These are phyloP conservation scores for Paracamarosporium sp. DNA, from an alignment of 2,329 filamentous ascomycete species.

Conservation along the genomic window DNA sequence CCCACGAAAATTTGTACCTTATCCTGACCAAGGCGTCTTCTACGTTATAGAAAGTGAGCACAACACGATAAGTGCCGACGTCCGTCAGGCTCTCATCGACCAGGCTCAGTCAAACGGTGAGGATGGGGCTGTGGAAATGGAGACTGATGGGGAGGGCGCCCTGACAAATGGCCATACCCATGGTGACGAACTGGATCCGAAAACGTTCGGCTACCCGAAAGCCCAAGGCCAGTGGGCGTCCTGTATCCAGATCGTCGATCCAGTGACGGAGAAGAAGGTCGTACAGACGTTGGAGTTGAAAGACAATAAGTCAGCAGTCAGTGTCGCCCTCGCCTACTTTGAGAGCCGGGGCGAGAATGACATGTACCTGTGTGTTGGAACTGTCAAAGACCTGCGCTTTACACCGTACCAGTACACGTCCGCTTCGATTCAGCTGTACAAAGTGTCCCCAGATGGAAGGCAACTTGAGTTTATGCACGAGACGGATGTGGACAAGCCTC, in stretches of 20 bases:
- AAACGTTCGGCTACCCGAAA: slow-evolving; percentile 88
- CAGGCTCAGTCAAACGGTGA: slow-evolving; percentile 61
- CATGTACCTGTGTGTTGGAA: slow-evolving; percentile 90
- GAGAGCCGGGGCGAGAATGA: slow-evolving; percentile 82
- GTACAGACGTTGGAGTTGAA: slow-evolving; percentile 81
- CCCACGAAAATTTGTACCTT: slow-evolving; percentile 83
- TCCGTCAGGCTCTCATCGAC: slow-evolving; percentile 74
- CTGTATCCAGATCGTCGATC: slow-evolving; percentile 91
- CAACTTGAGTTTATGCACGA: slow-evolving; percentile 95
- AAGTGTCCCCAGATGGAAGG: slow-evolving; percentile 84
- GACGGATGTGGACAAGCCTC: slow-evolving; percentile 88
- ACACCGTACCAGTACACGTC: slow-evolving; percentile 73
- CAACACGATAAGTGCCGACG: slow-evolving; percentile 83
- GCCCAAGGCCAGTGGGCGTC: slow-evolving; percentile 91
- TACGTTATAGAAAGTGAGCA: slow-evolving; percentile 95
- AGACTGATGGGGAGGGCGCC: slow-evolving; percentile 38
- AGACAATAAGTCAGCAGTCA: slow-evolving; percentile 91
- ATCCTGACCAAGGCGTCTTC: slow-evolving; percentile 87
- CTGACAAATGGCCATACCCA: slow-evolving; percentile 23
- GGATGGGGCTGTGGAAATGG: slow-evolving; percentile 15
- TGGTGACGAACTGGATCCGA: slow-evolving; percentile 69
- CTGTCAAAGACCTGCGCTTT: slow-evolving; percentile 85
- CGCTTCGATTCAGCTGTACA: slow-evolving; percentile 91
- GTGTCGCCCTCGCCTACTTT: slow-evolving; percentile 83
- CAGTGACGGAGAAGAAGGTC: slow-evolving; percentile 72